phyloP scores from a whole-genome alignment of 306 rosid species.

The Fragaria ananassa region DNA sequence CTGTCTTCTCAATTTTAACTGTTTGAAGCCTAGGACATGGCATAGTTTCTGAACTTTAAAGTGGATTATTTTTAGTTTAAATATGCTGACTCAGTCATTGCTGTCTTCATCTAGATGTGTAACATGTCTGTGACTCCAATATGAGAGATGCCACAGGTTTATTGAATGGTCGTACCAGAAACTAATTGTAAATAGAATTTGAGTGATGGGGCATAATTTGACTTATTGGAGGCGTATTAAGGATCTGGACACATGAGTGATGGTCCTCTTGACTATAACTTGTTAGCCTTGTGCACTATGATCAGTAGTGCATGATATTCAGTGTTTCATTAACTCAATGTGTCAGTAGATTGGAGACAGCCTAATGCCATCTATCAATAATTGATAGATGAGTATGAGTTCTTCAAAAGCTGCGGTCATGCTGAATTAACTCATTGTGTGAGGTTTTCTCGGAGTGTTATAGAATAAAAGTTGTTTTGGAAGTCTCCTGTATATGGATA shows the following conservation, averaged over 20 bases:
- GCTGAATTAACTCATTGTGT: background rate
- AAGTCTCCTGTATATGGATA: background rate
- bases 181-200: background rate
- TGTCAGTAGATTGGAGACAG: background rate
- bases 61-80: background rate
- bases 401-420: background rate
- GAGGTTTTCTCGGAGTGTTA: background rate
- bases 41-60: background rate
- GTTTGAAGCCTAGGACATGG: conserved; percentile 3
- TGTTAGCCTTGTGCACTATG: background rate
- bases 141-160: background rate
- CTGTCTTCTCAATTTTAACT: background rate
- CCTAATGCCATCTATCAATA: background rate
- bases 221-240: background rate
- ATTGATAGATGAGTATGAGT: background rate
- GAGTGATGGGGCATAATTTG: background rate
- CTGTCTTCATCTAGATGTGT: background rate
- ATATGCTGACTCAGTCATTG: background rate
- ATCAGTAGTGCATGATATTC: background rate
- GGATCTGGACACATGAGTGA: background rate
- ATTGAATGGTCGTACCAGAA: background rate
- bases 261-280: background rate
- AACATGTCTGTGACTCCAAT: background rate
- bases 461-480: background rate
- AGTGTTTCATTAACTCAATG: background rate